Base-by-base conservation (phyloP, 208 protist genomes). In the Leptomonas pyrrhocoris region DNA sequence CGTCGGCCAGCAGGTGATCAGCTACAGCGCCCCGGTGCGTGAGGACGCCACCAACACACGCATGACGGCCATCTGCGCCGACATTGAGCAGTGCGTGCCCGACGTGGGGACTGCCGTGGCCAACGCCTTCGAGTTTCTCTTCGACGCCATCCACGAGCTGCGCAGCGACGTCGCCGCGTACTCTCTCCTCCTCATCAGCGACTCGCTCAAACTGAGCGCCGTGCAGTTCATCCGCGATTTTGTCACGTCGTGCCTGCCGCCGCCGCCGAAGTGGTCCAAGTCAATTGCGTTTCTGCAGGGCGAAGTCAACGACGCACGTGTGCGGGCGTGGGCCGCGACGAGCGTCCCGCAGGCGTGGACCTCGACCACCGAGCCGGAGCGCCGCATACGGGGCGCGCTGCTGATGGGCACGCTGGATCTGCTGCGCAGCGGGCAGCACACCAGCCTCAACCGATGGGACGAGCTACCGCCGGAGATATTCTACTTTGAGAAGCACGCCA, bases 401-500 rank as follows among this genome's bases (percentile, higher is more conserved):
- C 58, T 85, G 16, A 82, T 81, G 25, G 90, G 86, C 13, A 53
- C 76, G 19, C 42, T 92, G 19, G 80, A 89, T 43, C 74, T 95
- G 25, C 61, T 95, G 51, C 83, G 78, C 27, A 92, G 86, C 62
- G 81, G 77, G 36, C 56, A 72, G 42, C 58, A 74, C 49, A 85
- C 75, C 40, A 74, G 66, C 36, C 57, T 80, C 16, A 73, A 91
- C 73, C 85, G 90, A 27, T 95, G 90, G 88, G 80, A 78, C 11
- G 70, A 84, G 30, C 77, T 90, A 36, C 90, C 90, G 12, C 72
- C 75, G 12, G 87, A 95, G 68, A 79, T 80, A 19, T 86, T 95
- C 53, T 93, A 86, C 73, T 92, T 95, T 84, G 90, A 95, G 54
- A 92, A 92, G 76, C 50, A 71, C 34, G 57, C 84, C 53, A 72